Evolutionary conservation across 2,329 filamentous ascomycete genomes (phyloP), one percentile per base, ranked within the genome.

Genomic region (Alternaria angustiovoidea): DNA sequence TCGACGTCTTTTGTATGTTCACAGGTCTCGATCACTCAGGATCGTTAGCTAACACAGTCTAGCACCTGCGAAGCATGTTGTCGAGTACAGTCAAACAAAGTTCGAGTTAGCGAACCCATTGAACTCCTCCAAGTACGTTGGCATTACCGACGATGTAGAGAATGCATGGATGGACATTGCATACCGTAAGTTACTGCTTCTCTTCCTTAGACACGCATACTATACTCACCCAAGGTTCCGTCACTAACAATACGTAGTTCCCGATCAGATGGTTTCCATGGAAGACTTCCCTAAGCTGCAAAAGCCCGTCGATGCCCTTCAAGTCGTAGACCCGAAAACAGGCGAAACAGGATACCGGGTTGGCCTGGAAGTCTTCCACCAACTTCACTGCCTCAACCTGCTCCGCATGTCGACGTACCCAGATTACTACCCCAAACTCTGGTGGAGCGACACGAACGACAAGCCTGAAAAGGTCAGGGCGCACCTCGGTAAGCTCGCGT

Each of bases 291-390:
- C 81, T 41, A 82, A 81, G 22, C 81, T 89, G 0, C 82, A 82
- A 5, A 84, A 87, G 62, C 83, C 84, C 2, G 73, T 78, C 38
- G 76, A 82, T 22, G 85, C 85, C 0, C 78, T 88, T n/a, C 84
- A 82, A 66, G 83, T 87, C 63, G 84, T 82, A 9, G 79, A 88
- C 64, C 83, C 86, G 5, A 79, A 78, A 44, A 87, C 86, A 1
- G 87, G 86, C 18, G 80, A 85, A 57, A 81, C 82, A 38, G 87
- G 86, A 0, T 89, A 88, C 66, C 81, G 86, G n/a, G 86, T 87
- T 0, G 87, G 83, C 0, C 75, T 87, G 3, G 85, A 87, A 67
- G 85, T 86, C 0, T 87, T 87, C 74, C 85, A 87, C 72, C 84
- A 78, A 54, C 66, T 78, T 20, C 74, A 76, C 59, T 78, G 76